Evolutionary conservation across 495 filamentous ascomycete genomes (phyloP).

Genomic region (Diplogelasinospora grovesii): DNA sequence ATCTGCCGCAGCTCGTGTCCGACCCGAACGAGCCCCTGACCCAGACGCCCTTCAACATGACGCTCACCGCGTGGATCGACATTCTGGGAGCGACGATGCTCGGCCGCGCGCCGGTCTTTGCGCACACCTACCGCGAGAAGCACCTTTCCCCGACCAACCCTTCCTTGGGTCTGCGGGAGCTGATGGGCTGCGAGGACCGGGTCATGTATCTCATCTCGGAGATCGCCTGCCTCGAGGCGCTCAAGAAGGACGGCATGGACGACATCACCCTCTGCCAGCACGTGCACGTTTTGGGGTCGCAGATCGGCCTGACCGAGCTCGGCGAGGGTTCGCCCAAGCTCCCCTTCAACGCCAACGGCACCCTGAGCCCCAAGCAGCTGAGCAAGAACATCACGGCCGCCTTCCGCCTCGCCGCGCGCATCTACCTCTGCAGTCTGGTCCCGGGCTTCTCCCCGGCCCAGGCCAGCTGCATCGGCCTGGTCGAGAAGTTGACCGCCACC

Average conservation of each 20-base stretch:
- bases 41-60: slow-evolving; percentile 90
- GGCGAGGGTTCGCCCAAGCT: slow-evolving; percentile 42
- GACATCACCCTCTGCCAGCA: slow-evolving; percentile 78
- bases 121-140: slow-evolving; percentile 87
- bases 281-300: slow-evolving; percentile 70
- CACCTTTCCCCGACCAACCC: slow-evolving; percentile 65
- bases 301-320: slow-evolving; percentile 74
- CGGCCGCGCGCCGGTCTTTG: slow-evolving; percentile 76
- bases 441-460: slow-evolving; percentile 75
- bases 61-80: slow-evolving; percentile 90
- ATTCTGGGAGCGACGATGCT: slow-evolving; percentile 93
- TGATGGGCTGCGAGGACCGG: slow-evolving; percentile 97
- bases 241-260: slow-evolving; percentile 76
- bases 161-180: slow-evolving; percentile 68
- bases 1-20: slow-evolving; percentile 60
- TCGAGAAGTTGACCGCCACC: slow-evolving; percentile 62
- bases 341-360: slow-evolving; percentile 58
- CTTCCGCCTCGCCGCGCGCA: slow-evolving; percentile 86
- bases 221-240: slow-evolving; percentile 86
- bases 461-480: slow-evolving; percentile 61
- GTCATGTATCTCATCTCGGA: slow-evolving; percentile 99
- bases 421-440: slow-evolving; percentile 91
- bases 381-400: slow-evolving; percentile 79
- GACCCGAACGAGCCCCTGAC: slow-evolving; percentile 49
- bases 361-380: slow-evolving; percentile 73